Evolutionary conservation across 73 alveolate genomes (phyloP).

Genomic region (Blepharisma japonicum): DNA sequence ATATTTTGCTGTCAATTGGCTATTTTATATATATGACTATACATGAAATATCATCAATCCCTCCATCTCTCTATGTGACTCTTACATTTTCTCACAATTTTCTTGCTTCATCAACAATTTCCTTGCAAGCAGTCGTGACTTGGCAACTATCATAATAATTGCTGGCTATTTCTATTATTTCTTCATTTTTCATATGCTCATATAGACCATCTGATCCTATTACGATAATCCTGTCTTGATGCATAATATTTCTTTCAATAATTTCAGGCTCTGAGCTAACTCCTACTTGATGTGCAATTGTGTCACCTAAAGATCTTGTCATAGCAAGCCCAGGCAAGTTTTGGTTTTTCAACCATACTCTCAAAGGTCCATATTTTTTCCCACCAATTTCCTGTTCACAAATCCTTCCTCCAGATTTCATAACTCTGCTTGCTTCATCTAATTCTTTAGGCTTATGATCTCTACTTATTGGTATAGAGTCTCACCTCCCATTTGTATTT

Average conservation of each 20-base stretch:
- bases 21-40: too few species aligned
- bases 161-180: conserved; percentile 21
- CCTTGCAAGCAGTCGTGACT: too few species aligned
- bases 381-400: conserved; percentile 62
- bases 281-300: conserved; percentile 86
- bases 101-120: too few species aligned
- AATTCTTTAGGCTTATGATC: conserved; percentile 79
- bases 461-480: conserved; percentile 40
- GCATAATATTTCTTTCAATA: conserved; percentile 48
- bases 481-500: conserved; percentile 37
- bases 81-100: too few species aligned
- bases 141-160: too few species aligned
- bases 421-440: conserved; percentile 71
- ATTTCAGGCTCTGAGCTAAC: conserved; percentile 84
- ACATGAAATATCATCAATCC: too few species aligned
- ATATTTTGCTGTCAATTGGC: too few species aligned
- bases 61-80: too few species aligned
- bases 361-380: conserved; percentile 71
- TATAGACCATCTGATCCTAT: conserved; percentile 82
- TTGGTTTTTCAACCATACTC: conserved; percentile 76
- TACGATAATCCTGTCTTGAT: conserved; percentile 59
- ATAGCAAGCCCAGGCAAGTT: conserved; percentile 95
- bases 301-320: conserved; percentile 97
- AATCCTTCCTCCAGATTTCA: conserved; percentile 65
- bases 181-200: conserved; percentile 58